Base-by-base conservation (phyloP, 1,284 basidiomycete genomes). In the Porogramme epimiltina region DNA sequence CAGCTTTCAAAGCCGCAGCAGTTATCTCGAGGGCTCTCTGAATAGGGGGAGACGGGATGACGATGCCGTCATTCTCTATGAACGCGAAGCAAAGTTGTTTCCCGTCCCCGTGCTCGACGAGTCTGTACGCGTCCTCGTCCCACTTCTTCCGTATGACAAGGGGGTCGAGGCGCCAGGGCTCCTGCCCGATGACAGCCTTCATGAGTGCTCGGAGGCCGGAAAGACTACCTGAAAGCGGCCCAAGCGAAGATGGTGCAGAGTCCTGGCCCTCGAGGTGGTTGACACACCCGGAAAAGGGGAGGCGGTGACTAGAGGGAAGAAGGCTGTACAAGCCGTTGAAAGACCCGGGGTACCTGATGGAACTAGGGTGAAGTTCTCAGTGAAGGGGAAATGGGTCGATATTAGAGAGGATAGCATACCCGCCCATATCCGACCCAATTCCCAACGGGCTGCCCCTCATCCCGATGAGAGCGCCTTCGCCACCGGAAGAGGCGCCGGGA, bases 241-340 rank as follows among this genome's bases (percentile, higher is more conserved):
- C 62, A 16, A 63, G 51, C 1, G 46, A 39, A 26, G 56, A 59
- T 1, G 56, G 47, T 6, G 55, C 37, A 16, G 54, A 48, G 22
- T 65, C 61, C 20, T 62, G 60, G 3, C 63, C 63, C 33, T 60
- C 58, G 6, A 62, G 52, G 18, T 55, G 56, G 46, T 63, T 62
- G 8, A 54, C 54, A 23, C 50, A 47, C n/a, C 62, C 62, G 24
- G 53, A 49, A 45, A 54, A 58, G 20, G 63, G 63, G 13, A 62
- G n/a, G 23, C 63, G 58, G 22, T 48, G 26, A 26, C 47, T 46
- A 3, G 58, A 59, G 13, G 93, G 89, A 65, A 94, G 95, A 37
- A 96, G 62, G n/a, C 87, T 81, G 62, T 87, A 95, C 22, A 91
- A 75, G 0, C 94, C 94, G 56, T 85, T 89, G 64, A 88, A 93